phyloP scores from a whole-genome alignment of 2,329 filamentous ascomycete species.

The Ceratocystis colombiana region DNA sequence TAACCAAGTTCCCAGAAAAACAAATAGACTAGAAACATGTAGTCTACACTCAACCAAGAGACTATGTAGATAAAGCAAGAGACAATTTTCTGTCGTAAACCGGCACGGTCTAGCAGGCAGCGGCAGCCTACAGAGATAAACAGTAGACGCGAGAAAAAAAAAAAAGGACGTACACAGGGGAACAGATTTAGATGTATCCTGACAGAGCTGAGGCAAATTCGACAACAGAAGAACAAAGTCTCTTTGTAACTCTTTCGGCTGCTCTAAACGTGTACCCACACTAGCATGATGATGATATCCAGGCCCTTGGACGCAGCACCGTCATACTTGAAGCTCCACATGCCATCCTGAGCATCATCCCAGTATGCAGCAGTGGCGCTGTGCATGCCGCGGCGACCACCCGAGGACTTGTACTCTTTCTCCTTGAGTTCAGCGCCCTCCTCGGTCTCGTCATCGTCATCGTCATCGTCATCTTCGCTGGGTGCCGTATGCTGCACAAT shows the following conservation, averaged over 20 bases:
- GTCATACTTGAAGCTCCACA: constrained; percentile 83
- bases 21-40: neutral
- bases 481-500: constrained; percentile 88
- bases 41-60: neutral
- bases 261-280: constrained; percentile 62
- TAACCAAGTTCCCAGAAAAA: neutral
- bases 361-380: constrained; percentile 76
- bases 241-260: constrained; percentile 6
- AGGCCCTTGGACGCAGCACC: constrained; percentile 55
- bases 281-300: constrained; percentile 61
- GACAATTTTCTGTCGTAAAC: neutral
- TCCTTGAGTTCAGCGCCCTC: constrained; percentile 44
- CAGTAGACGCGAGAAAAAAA: too few species aligned
- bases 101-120: neutral
- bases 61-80: neutral
- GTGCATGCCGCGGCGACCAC: constrained; percentile 83
- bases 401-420: constrained; percentile 57
- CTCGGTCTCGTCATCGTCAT: constrained; percentile 46
- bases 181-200: neutral
- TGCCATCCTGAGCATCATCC: constrained; percentile 83
- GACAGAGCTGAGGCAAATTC: neutral
- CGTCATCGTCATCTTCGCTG: constrained; percentile 40
- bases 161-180: neutral
- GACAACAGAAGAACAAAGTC: constrained; percentile 11
- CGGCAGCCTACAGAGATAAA: neutral